Base-by-base conservation (phyloP, 441 rosid species). In the Raphanus hybrid region DNA sequence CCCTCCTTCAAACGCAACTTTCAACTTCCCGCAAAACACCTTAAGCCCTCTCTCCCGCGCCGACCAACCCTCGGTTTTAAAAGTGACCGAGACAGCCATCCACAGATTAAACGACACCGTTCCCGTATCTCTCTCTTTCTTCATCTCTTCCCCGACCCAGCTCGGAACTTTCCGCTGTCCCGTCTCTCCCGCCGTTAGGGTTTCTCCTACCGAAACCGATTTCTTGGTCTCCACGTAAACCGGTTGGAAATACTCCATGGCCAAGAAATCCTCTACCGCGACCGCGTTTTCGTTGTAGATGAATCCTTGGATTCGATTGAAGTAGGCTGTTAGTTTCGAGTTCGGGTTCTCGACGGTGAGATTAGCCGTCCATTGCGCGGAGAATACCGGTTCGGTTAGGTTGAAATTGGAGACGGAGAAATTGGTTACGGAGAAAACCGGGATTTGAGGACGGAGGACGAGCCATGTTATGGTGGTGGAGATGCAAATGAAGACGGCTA, bases 361-460 rank as follows among this genome's bases (percentile, higher is more conserved):
- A 8, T 82, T 82, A 2, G 85, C 78, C 0, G 80, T 83, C 86
- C 86, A 89, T 3, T 73, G 77, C 0, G 87, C 88, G 34, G 81
- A 75, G 72, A 86, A 80, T 67, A 71, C 80, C 27, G 87, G 80
- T 2, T 61, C 69, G n/a, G 84, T 66, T 61, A 80, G 65, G 69
- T 79, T 85, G 54, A 86, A 85, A 66, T 85, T 69, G 2, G 84
- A 62, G 6, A 87, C 88, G 0, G 88, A 37, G 74, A 89, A 80
- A 12, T 79, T 67, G 27, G 72, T 82, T 32, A 89, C 52, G 16
- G 76, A 78, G 76, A 84, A 84, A 43, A 16, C 34, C 0, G 91
- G 90, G 9, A 75, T 6, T 1, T 69, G 67, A 1, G 88, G 86
- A 9, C 85, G 86, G 14, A 76, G 48, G 32, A 82, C 11, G 32